Evolutionary conservation across 2,329 filamentous ascomycete species (phyloP).

Genomic region (Hypoxylon sp.): DNA sequence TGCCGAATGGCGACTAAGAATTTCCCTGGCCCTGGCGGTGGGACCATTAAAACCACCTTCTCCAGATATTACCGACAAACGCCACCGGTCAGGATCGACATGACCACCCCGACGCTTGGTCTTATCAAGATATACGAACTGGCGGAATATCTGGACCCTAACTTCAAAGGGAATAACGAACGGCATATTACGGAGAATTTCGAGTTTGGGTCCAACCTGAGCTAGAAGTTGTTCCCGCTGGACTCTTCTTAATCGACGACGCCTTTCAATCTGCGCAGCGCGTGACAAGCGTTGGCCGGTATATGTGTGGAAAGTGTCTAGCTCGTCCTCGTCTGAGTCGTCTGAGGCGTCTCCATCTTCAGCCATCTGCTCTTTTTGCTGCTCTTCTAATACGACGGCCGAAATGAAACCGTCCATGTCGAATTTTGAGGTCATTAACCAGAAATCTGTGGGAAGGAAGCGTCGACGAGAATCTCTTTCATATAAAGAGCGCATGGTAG

Average conservation of each 20-base stretch:
- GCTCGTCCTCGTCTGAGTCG: conserved; percentile 52
- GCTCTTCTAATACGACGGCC: conserved; percentile 89
- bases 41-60: conserved; percentile 49
- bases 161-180: conserved; percentile 96
- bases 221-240: conserved; percentile 81
- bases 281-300: conserved; percentile 73
- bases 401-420: conserved; percentile 91
- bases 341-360: conserved; percentile 73
- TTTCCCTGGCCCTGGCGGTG: conserved; percentile 53
- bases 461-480: conserved; percentile 90
- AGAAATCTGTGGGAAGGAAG: conserved; percentile 87
- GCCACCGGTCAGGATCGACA: conserved; percentile 82
- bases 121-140: conserved; percentile 92
- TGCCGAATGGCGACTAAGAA: conserved; percentile 77
- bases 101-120: conserved; percentile 76
- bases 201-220: conserved; percentile 85
- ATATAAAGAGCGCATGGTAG: conserved; percentile 88
- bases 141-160: conserved; percentile 90
- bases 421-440: conserved; percentile 91
- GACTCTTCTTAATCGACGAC: conserved; percentile 76
- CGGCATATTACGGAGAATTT: conserved; percentile 95
- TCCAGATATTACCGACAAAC: conserved; percentile 69
- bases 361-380: conserved; percentile 78
- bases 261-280: conserved; percentile 74
- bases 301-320: conserved; percentile 54